Base-by-base conservation (phyloP, 805 yeast genomes). In the Myxozyma udenii region DNA sequence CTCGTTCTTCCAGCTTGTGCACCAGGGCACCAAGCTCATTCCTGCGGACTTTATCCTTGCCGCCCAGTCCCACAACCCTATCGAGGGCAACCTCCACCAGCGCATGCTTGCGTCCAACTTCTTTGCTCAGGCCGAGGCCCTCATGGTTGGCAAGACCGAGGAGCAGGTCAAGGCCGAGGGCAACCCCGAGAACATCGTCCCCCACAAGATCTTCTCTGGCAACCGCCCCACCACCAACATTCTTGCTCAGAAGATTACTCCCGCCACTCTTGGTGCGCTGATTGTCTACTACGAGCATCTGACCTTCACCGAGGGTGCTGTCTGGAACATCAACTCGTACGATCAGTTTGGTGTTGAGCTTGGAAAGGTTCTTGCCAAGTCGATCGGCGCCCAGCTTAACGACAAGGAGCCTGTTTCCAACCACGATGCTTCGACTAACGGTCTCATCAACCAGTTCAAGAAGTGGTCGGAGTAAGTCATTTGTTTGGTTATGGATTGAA, bases 341-440 rank as follows among this genome's bases (percentile, higher is more conserved):
- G 98, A 93, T 78, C 98, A 93, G 78, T 93, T 98, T 96, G 98
- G 98, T 74, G 98, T 93, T 66, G 98, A 93, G 77, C 85, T 93
- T 65, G 98, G 98, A 71, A 93, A 93, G 77, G 95, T 85, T 48
- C 81, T 93, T 69, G 98, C 98, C 68, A 93, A 93, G 83, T 93
- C 79, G 53, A 91, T 93, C 67, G 91, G 95, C 65, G 79, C 79
- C 65, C 97, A 93, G 75, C 82, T 93, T 68, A 86, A 85, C 64
- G 80, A 78, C 67, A 65, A 74, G 26, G 67, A 70, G 41, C 71
- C 74, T 49, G 82, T 85, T 50, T 68, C 74, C 32, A 68, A 81
- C 55, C 98, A 93, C 72, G 98, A 93, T 70, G 83, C 84, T 36
- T 86, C 96, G 44, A 93, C 98, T 64, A 85, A 85, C 69, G 88